Evolutionary conservation across 2,329 filamentous ascomycete genomes (phyloP).

Genomic region (Colletotrichum kahawae): DNA sequence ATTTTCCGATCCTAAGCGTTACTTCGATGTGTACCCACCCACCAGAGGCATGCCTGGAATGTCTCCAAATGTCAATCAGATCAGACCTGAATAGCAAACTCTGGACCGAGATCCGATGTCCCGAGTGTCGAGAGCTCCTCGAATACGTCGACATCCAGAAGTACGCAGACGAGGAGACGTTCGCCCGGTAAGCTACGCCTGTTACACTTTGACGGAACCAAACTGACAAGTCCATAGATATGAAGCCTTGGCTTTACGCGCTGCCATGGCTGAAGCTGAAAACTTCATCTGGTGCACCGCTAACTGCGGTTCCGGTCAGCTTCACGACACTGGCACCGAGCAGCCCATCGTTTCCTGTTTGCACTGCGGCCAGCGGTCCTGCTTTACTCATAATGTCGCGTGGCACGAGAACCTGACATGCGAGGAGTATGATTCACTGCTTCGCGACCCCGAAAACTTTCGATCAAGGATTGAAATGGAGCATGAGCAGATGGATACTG

Average conservation of each 20-base stretch:
- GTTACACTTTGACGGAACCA: not conserved
- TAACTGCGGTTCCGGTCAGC: constrained; percentile 56
- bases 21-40: constrained; percentile 38
- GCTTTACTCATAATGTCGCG: constrained; percentile 43
- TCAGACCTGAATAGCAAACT: constrained; percentile 36
- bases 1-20: constrained; percentile 37
- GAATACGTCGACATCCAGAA: constrained; percentile 48
- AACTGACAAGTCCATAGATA: constrained; percentile 34
- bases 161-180: constrained; percentile 48
- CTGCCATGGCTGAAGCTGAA: constrained; percentile 44
- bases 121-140: constrained; percentile 52
- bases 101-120: constrained; percentile 56
- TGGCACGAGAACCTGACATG: constrained; percentile 50
- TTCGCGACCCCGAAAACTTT: constrained; percentile 42
- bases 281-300: constrained; percentile 61
- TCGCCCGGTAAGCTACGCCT: constrained; percentile 39
- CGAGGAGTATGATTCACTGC: constrained; percentile 45
- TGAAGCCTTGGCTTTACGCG: constrained; percentile 46
- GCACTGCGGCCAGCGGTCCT: constrained; percentile 43
- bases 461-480: constrained; percentile 42
- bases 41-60: constrained; percentile 37
- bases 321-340: constrained; percentile 46
- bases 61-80: constrained; percentile 37
- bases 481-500: constrained; percentile 46
- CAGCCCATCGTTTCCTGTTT: constrained; percentile 48